Conservation (phyloP, 2,329 filamentous ascomycete species). For the Grosmannia clavigera region DNA sequence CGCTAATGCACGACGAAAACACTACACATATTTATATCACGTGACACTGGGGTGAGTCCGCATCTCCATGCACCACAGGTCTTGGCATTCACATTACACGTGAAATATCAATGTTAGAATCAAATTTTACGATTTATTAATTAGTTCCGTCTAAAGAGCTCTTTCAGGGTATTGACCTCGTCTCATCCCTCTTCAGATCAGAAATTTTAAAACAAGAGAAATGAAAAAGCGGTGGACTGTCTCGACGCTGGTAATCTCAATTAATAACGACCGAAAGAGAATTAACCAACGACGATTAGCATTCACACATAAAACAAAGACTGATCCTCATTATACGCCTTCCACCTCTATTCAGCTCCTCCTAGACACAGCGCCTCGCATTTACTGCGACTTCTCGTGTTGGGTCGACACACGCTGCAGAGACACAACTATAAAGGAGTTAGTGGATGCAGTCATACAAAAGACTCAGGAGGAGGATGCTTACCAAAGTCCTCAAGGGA, state of each 20-base stretch:
- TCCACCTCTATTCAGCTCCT: conserved; percentile 18
- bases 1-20: no score
- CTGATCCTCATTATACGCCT: conserved; percentile 8
- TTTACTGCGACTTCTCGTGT: conserved; percentile 75
- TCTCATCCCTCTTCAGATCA: conserved; percentile 14
- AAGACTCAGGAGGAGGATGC: conserved; percentile 20
- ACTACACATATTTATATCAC: no score
- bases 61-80: no score
- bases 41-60: no score
- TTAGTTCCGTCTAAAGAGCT: conserved; percentile 24
- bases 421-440: conserved; percentile 57
- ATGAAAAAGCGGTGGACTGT: conserved; percentile 14
- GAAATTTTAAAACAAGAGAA: conserved; percentile 23
- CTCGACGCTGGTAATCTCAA: conserved; percentile 1
- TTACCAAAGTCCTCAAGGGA: conserved; percentile 82
- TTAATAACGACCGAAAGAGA: background rate
- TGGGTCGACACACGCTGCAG: conserved; percentile 83
- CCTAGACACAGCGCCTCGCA: conserved; percentile 11
- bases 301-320: conserved; percentile 12
- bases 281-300: conserved; percentile 4
- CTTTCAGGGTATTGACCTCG: conserved; percentile 14
- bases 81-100: background rate
- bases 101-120: background rate
- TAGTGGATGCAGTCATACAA: background rate
- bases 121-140: conserved; percentile 29